Evolutionary conservation across 495 filamentous ascomycete genomes (phyloP), one percentile per base, ranked within the genome.

Genomic region (Talaromyces borbonicus): DNA sequence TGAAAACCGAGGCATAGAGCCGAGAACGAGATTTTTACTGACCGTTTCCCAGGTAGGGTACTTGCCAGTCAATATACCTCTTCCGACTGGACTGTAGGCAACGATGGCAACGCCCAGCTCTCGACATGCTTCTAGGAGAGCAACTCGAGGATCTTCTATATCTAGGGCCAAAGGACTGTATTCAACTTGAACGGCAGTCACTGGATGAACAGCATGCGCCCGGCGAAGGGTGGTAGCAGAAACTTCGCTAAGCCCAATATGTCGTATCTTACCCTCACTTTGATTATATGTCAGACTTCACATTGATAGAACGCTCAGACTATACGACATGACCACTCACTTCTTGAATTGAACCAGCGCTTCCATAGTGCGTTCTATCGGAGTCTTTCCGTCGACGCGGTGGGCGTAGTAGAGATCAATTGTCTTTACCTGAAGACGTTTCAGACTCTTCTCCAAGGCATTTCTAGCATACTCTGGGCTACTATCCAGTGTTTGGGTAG

Each of bases 321-420:
- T 24, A 25, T 2, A n/a, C 20, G 30, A 24, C 15, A 25, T 1
- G 27, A 16, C 20, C n/a, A 0, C 16, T 2, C 26, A 46, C 43
- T 46, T 24, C 12, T 46, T 46, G 19, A 46, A 16, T 14, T 2
- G 56, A 55, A 71, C 65, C 19, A 80, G 56, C 11, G 57, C 50
- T 5, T 50, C 52, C 36, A 78, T 60, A 3, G 68, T 72, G 22
- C 65, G 58, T 45, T 78, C 69, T 32, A 77, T 57, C 7, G 72
- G 72, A 30, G 62, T 64, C 0, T 74, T 71, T 12, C 62, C 67
- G 54, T 87, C 84, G 8, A 83, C 67, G 2, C 84, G 66, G 33
- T 83, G 72, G 49, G 67, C 66, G 52, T 83, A 83, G 47, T 75
- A 81, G 8, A 85, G 57, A 49, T 85, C 81, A 48, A 84, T 73